A percentile compares a stretch with the other conserved stretches of the same genome.
Evolutionary conservation across 495 filamentous ascomycete species (phyloP).

Genomic region (Trichoderma parareesei): DNA sequence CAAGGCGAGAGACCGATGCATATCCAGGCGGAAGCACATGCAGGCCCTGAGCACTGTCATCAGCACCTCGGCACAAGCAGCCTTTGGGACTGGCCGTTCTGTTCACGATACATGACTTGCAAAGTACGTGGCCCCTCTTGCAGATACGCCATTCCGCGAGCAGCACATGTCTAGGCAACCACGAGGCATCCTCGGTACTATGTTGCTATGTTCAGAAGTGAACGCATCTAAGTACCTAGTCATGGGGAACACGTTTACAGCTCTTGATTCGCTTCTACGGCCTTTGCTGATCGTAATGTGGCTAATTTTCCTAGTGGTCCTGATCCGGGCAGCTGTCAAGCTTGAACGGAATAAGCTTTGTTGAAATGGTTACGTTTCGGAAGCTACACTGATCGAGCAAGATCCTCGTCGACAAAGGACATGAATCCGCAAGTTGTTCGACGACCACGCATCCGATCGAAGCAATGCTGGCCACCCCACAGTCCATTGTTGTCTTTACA

Average conservation of each 20-base stretch:
- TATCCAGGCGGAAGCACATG: not conserved
- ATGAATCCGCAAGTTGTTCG: not conserved
- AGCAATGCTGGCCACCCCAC: not conserved
- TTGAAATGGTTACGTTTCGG: not conserved
- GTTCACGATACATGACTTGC: not conserved
- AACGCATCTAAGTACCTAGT: no score
- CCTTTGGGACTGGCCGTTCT: no score
- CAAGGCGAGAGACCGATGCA: not conserved
- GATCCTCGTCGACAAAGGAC: not conserved
- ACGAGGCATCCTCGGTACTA: no score
- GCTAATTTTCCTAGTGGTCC: not conserved
- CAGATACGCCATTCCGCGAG: no score
- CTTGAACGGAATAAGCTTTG: not conserved
- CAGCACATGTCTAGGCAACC: no score
- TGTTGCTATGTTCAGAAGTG: no score
- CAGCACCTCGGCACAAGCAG: no score
- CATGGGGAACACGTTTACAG: not conserved
- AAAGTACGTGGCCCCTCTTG: no score
- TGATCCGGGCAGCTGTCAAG: not conserved
- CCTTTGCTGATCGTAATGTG: not conserved
- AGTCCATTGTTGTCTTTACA: not conserved
- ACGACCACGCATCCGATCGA: not conserved
- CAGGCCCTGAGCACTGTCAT: not conserved
- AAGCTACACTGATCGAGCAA: not conserved
- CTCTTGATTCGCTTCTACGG: not conserved